phyloP scores from a whole-genome alignment of 768 basidiomycete genomes.

The Lentinula detonsa region DNA sequence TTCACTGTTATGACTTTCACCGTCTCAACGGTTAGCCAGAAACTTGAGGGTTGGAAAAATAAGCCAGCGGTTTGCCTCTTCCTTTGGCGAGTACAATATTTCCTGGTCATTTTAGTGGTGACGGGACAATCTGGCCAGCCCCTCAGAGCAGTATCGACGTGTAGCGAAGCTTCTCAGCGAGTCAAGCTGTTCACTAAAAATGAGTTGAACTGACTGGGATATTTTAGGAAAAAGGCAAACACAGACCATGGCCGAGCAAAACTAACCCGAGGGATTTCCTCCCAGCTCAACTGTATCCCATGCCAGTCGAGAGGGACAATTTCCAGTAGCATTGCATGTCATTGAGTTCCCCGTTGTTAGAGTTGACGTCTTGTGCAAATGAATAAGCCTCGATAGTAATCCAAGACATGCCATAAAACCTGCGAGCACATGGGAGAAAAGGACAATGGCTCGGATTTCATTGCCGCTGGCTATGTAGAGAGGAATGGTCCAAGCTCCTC shows the following conservation, averaged over 20 bases:
- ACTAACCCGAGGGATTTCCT: background rate
- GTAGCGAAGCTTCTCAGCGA: background rate
- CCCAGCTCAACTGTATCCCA: background rate
- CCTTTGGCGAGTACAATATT: too few species aligned
- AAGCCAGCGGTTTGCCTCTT: too few species aligned
- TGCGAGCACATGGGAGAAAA: background rate
- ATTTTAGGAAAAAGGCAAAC: background rate
- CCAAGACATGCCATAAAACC: background rate
- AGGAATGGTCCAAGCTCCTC: background rate
- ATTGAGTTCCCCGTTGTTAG: background rate
- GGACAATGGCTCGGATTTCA: background rate
- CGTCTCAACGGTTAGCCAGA: background rate
- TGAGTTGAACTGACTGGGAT: background rate
- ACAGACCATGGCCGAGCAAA: background rate
- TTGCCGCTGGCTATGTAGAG: background rate
- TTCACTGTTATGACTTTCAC: background rate
- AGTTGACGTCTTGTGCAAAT: background rate
- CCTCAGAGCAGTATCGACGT: background rate
- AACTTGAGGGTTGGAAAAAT: too few species aligned
- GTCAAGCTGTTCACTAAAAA: background rate
- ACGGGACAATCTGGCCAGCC: background rate
- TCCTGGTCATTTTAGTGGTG: background rate
- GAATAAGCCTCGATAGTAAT: background rate
- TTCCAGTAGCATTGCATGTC: background rate
- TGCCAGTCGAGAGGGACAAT: background rate